Evolutionary conservation across 805 yeast species (phyloP).

Genomic region (Lachancea sp.): DNA sequence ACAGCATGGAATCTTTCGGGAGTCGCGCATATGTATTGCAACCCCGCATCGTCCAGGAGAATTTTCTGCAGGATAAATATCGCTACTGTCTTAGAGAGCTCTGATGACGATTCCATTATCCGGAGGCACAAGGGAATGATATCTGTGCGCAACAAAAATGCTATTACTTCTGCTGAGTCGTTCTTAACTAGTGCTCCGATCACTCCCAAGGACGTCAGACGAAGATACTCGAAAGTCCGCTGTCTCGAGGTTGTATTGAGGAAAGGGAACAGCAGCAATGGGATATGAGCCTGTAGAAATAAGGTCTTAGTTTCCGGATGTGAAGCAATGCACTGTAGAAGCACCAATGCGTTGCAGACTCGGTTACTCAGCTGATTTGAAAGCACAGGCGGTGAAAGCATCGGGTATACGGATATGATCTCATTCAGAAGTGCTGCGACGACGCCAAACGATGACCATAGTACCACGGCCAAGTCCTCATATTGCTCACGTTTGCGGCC

Average conservation of each 20-base stretch:
- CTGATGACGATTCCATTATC: constrained; percentile 93
- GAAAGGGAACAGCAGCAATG: constrained; percentile 88
- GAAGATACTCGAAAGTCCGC: constrained; percentile 86
- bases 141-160: constrained; percentile 87
- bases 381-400: constrained; percentile 77
- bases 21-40: constrained; percentile 89
- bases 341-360: constrained; percentile 91
- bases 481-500: constrained; percentile 93
- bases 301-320: constrained; percentile 83
- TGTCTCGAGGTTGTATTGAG: constrained; percentile 86
- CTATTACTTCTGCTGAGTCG: constrained; percentile 92
- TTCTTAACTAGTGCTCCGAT: constrained; percentile 95
- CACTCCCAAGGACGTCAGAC: constrained; percentile 91
- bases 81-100: constrained; percentile 91
- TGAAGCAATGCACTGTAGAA: constrained; percentile 94
- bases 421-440: constrained; percentile 89
- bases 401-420: constrained; percentile 83
- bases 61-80: constrained; percentile 93
- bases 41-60: constrained; percentile 83
- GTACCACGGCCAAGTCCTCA: constrained; percentile 84
- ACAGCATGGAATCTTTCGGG: constrained; percentile 93
- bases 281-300: constrained; percentile 85
- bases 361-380: constrained; percentile 84
- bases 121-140: constrained; percentile 91
- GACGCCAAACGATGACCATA: constrained; percentile 96